Conservation (phyloP, 208 protist species). For the Trypanosoma brucei region DNA sequence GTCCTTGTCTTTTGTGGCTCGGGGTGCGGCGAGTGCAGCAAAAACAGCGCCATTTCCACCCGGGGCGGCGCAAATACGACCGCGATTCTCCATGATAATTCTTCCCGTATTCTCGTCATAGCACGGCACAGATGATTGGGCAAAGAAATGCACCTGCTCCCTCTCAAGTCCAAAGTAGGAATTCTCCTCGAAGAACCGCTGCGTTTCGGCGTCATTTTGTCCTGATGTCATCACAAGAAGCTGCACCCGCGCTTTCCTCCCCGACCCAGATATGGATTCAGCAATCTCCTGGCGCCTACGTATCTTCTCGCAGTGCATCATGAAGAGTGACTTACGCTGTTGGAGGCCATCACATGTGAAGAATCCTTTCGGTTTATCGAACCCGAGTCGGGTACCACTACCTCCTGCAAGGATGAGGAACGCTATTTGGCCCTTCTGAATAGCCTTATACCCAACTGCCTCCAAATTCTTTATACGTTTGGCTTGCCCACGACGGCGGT, state of each 20-base stretch:
- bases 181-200: conserved; percentile 89
- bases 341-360: conserved; percentile 68
- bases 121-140: conserved; percentile 90
- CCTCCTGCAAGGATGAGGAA: conserved; percentile 97
- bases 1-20: neutral
- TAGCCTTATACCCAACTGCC: conserved; percentile 56
- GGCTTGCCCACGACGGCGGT: neutral
- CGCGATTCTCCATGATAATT: conserved; percentile 82
- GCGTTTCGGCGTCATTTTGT: conserved; percentile 90
- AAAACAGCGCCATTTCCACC: conserved; percentile 98
- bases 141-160: conserved; percentile 93
- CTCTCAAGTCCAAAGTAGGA: conserved; percentile 93
- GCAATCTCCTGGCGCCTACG: conserved; percentile 81
- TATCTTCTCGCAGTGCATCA: conserved; percentile 95
- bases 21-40: conserved; percentile 8
- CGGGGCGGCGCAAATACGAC: conserved; percentile 81
- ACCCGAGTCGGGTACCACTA: conserved; percentile 97
- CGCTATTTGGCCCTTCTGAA: conserved; percentile 82
- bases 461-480: conserved; percentile 11
- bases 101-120: conserved; percentile 89
- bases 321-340: conserved; percentile 95
- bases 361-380: conserved; percentile 94
- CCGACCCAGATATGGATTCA: neutral
- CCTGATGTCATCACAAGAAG: conserved; percentile 96
- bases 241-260: conserved; percentile 25